These are phyloP conservation scores for Aspergillus felis DNA, from an alignment of 2,329 filamentous ascomycete species.

Conservation along the genomic window DNA sequence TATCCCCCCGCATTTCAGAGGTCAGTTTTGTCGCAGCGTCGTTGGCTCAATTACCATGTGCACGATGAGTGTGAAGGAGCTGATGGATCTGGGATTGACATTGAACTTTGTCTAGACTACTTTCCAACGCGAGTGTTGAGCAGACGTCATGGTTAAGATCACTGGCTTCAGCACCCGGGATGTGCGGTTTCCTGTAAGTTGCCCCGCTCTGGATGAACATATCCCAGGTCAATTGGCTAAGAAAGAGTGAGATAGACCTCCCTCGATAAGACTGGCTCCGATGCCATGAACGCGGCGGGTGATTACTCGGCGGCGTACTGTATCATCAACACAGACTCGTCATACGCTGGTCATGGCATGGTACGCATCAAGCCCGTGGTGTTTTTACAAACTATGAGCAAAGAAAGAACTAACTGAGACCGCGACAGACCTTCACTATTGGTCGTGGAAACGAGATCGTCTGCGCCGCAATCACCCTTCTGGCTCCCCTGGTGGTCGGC, in stretches of 20 bases:
- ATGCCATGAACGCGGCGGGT: slow-evolving; percentile 93
- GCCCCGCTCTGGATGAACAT: neutral
- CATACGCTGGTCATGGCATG: slow-evolving; percentile 40
- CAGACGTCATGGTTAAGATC: slow-evolving; percentile 56
- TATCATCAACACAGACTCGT: slow-evolving; percentile 75
- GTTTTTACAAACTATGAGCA: neutral
- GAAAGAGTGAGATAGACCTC: slow-evolving; percentile 57
- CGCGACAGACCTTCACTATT: slow-evolving; percentile 42
- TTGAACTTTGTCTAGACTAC: neutral
- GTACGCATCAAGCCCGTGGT: slow-evolving; percentile 19
- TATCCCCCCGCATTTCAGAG: neutral
- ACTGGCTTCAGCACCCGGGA: slow-evolving; percentile 69
- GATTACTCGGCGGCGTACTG: slow-evolving; percentile 96
- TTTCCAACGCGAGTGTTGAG: neutral
- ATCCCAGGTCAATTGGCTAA: slow-evolving; percentile 1
- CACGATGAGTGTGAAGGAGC: neutral
- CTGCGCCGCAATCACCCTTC: slow-evolving; percentile 74
- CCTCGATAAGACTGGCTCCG: slow-evolving; percentile 90
- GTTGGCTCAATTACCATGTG: neutral
- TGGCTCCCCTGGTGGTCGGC: slow-evolving; percentile 71
- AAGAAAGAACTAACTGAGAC: slow-evolving; percentile 1
- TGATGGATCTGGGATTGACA: neutral
- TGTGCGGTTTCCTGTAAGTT: slow-evolving; percentile 64
- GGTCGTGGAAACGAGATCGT: slow-evolving; percentile 85
- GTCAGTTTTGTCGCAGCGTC: neutral